Conservation (phyloP, 257 asterid genomes). For the Solanum stenotomum region DNA sequence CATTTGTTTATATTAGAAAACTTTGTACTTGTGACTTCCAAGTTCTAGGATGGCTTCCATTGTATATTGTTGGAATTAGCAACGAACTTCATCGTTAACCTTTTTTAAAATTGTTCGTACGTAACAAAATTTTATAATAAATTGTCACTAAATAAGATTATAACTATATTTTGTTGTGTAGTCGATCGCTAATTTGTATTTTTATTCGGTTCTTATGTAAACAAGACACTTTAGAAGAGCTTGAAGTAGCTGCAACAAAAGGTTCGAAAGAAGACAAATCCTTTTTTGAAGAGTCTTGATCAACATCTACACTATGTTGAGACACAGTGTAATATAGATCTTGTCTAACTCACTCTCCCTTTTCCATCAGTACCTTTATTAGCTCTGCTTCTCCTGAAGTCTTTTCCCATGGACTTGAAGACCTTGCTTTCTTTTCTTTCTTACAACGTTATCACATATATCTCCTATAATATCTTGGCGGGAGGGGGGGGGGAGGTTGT, state of each 20-base stretch:
- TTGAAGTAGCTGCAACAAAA: conserved; percentile 76
- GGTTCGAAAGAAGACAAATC: conserved; percentile 46
- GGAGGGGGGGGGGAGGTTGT: too few species aligned
- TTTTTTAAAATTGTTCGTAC: too few species aligned
- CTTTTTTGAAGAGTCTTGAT: conserved; percentile 38
- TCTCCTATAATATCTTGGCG: too few species aligned
- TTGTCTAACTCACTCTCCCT: conserved; percentile 29
- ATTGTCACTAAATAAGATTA: too few species aligned
- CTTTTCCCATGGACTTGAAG: conserved; percentile 55
- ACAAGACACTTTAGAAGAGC: conserved; percentile 90
- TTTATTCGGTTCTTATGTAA: conserved; percentile 46
- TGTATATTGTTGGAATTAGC: too few species aligned
- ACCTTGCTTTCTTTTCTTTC: conserved; percentile 60
- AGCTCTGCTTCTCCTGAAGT: not conserved
- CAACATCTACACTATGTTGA: not conserved
- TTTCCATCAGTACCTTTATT: conserved; percentile 1
- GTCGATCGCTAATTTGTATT: too few species aligned
- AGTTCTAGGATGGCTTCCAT: too few species aligned
- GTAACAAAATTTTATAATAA: too few species aligned
- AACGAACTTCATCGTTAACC: too few species aligned
- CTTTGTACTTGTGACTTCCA: too few species aligned
- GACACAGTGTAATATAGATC: conserved; percentile 25
- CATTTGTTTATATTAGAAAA: too few species aligned
- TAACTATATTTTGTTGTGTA: too few species aligned
- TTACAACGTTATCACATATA: conserved; percentile 10